Evolutionary conservation across 495 filamentous ascomycete species (phyloP), one percentile per base, ranked within the genome.

Genomic region (Apodospora peruviana): DNA sequence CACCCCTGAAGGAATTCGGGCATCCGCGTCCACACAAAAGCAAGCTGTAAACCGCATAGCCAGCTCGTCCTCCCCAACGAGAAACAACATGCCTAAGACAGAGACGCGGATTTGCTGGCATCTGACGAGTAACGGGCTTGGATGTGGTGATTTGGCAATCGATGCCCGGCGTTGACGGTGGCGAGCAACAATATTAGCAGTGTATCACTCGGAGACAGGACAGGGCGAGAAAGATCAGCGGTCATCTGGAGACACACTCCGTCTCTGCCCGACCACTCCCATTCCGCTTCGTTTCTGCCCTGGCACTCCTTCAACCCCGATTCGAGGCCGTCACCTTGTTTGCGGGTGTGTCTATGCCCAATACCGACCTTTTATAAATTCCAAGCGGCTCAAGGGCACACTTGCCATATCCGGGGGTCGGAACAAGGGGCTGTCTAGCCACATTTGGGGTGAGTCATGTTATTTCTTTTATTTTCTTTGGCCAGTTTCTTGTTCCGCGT

Each of bases 141-240:
- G 20, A 29, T 45, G 38, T 50, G 60, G 40, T 64, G 60, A 64
- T 64, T 64, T 64, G 60, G 60, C 58, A 64, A 64, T 60, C 27
- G 27, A 32, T 32, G 27, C 7, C 14, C 27, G 27, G 27, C n/a
- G 47, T 38, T 7, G 10, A 2, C 18, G 52, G 60, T 56, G 57
- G 54, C 60, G 48, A 58, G 25, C 39, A 29, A 23, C 32, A 1
- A 21, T 17, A n/a, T n/a, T n/a, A n/a, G 40, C 32, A 35, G 32
- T 35, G 32, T n/a, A 35, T 10, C 5, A n/a, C 32, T 1, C 5
- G 32, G 11, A 35, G 32, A 11, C 11, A 10, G 27, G 14, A 32
- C 14, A 32, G 27, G 27, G 27, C 27, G 27, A 32, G 27, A 32
- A 32, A 7, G 14, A 32, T 7, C 27, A 32, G 14, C n/a, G n/a